These are phyloP conservation scores for Coemansia sp. DNA, from an alignment of 192 early-diverging fungal species.

Conservation along the genomic window DNA sequence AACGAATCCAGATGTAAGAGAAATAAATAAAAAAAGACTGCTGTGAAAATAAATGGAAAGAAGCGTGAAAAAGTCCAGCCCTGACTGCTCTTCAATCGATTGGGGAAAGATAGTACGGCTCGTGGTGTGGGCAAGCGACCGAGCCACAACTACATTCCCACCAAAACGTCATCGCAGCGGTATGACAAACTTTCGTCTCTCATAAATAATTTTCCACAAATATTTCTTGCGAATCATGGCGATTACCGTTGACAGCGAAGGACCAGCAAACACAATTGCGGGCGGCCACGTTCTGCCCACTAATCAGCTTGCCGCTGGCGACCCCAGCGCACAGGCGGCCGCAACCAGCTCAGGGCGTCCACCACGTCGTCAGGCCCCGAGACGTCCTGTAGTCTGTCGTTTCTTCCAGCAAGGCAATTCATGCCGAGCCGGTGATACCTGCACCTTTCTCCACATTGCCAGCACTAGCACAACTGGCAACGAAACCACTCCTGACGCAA, in stretches of 20 bases:
- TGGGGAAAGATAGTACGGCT: not conserved
- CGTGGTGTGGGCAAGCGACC: not conserved
- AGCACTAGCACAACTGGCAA: not conserved
- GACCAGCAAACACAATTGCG: slow-evolving; percentile 20
- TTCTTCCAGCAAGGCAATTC: slow-evolving; percentile 32
- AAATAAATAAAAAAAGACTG: not conserved
- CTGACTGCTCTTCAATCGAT: not conserved
- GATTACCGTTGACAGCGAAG: slow-evolving; percentile 14
- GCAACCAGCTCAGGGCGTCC: not conserved
- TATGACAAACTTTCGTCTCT: not conserved
- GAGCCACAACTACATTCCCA: not conserved
- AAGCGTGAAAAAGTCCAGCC: not conserved
- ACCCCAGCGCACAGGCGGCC: not conserved
- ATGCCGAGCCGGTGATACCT: slow-evolving; percentile 34
- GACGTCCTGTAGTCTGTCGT: slow-evolving; percentile 25
- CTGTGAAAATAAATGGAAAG: not conserved
- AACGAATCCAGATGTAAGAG: not conserved
- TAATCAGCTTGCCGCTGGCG: not conserved
- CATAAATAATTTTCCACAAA: not conserved
- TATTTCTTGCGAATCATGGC: slow-evolving; percentile 18
- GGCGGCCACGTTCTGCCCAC: slow-evolving; percentile 14
- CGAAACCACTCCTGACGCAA: not conserved
- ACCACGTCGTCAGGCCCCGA: not conserved
- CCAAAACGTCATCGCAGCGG: not conserved
- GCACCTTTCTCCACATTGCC: slow-evolving; percentile 35